phyloP scores from a whole-genome alignment of 768 basidiomycete species.

The Nidularia sp. region DNA sequence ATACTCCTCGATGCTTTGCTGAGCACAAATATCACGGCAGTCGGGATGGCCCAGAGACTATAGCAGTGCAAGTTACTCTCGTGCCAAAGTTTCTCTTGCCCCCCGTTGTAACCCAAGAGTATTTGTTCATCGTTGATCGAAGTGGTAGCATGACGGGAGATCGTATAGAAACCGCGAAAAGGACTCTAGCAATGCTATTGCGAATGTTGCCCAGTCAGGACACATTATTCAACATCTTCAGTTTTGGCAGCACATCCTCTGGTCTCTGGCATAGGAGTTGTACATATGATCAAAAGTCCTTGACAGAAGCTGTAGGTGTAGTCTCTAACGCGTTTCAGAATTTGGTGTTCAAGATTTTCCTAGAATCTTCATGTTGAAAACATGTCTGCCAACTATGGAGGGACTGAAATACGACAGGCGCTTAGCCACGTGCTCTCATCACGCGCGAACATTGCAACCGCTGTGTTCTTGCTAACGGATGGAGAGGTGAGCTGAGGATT shows the following conservation, averaged over 20 bases:
- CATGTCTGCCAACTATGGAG: constrained; percentile 42
- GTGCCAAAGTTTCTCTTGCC: constrained; percentile 47
- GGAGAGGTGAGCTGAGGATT: constrained; percentile 31
- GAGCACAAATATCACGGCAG: constrained; percentile 28
- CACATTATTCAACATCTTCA: constrained; percentile 54
- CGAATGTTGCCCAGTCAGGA: constrained; percentile 38
- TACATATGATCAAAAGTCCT: constrained; percentile 21
- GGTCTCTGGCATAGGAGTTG: constrained; percentile 31
- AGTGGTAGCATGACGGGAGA: constrained; percentile 46
- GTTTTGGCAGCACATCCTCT: constrained; percentile 33
- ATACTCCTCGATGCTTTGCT: constrained; percentile 53
- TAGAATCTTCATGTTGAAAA: constrained; percentile 34
- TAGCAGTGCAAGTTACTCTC: constrained; percentile 52
- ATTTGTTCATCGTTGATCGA: constrained; percentile 57
- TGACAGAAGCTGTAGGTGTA: constrained; percentile 33
- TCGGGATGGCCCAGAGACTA: constrained; percentile 16
- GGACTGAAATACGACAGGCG: constrained; percentile 46
- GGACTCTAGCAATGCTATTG: constrained; percentile 42
- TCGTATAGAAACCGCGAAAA: constrained; percentile 43
- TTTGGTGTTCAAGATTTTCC: background rate
- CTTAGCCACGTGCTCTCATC: constrained; percentile 30
- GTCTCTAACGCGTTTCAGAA: background rate
- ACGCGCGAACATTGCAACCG: constrained; percentile 35
- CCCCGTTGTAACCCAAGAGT: constrained; percentile 44
- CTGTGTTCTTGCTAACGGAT: constrained; percentile 57